These are phyloP conservation scores for Circinella minor DNA, from an alignment of 371 early-diverging fungal species.

Conservation along the genomic window DNA sequence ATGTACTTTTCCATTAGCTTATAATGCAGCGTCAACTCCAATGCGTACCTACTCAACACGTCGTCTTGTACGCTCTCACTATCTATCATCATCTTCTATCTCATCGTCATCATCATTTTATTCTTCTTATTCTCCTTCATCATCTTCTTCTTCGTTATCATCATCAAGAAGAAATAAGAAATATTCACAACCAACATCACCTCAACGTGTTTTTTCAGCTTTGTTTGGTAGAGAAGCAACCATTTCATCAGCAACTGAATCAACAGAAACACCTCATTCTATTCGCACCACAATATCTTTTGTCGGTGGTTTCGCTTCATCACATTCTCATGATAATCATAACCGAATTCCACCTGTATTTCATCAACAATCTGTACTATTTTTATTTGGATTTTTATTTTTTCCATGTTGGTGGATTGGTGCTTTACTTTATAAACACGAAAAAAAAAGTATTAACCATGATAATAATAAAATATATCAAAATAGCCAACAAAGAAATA, in stretches of 20 bases:
- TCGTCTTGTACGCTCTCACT: background rate
- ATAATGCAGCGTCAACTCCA: background rate
- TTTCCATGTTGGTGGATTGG: conserved; percentile 57
- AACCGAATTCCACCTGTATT: conserved; percentile 27
- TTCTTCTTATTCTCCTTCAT: background rate
- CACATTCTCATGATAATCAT: conserved; percentile 21
- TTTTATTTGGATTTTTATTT: conserved; percentile 48
- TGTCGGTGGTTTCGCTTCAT: background rate
- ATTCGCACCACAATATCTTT: background rate
- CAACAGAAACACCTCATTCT: background rate
- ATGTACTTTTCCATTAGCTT: background rate
- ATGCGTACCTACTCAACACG: background rate
- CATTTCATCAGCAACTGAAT: conserved; percentile 10
- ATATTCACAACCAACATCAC: background rate
- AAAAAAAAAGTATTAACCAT: background rate
- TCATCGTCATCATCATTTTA: too few relatives aligned
- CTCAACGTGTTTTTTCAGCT: background rate
- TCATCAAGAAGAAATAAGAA: background rate
- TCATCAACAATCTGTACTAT: conserved; percentile 49
- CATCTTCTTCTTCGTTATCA: background rate
- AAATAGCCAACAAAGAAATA: background rate
- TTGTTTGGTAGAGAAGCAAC: background rate
- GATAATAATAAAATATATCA: background rate
- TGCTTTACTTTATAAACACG: conserved; percentile 19
- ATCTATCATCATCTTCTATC: background rate